Conservation (phyloP, 179 eudicot genomes). For the Nepenthes alata region DNA sequence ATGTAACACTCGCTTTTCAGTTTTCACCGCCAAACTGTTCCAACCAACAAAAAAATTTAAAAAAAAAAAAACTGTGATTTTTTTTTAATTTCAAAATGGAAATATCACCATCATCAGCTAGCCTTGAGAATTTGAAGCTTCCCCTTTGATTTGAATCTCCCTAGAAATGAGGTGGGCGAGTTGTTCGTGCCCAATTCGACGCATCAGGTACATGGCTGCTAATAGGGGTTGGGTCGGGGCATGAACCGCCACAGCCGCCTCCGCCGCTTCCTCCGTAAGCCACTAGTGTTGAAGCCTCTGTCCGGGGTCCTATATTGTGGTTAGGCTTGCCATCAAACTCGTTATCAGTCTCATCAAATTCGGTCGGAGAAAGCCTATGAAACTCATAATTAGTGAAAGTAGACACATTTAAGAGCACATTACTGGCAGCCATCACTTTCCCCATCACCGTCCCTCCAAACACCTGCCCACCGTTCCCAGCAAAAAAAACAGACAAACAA, state of each 20-base stretch:
- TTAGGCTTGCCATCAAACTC: background rate
- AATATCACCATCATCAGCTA: too few species aligned
- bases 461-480: background rate
- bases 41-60: too few species aligned
- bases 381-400: slow-evolving; percentile 14
- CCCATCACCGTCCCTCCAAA: slow-evolving; percentile 19
- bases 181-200: background rate
- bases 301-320: background rate
- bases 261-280: background rate
- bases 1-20: too few species aligned
- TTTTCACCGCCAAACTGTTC: too few species aligned
- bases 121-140: too few species aligned
- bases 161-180: slow-evolving; percentile 2
- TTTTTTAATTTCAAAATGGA: too few species aligned
- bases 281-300: background rate
- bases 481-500: slow-evolving; percentile 5
- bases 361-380: slow-evolving; percentile 3
- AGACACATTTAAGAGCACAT: slow-evolving; percentile 6
- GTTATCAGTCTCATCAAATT: background rate
- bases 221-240: background rate
- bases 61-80: too few species aligned
- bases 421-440: slow-evolving; percentile 11
- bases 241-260: background rate
- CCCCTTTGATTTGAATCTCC: background rate
- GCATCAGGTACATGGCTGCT: background rate